A percentile compares a stretch with the other conserved stretches of the same genome.
These are phyloP conservation scores for Neurospora hispaniola DNA, from an alignment of 495 filamentous ascomycete species.

Conservation along the genomic window DNA sequence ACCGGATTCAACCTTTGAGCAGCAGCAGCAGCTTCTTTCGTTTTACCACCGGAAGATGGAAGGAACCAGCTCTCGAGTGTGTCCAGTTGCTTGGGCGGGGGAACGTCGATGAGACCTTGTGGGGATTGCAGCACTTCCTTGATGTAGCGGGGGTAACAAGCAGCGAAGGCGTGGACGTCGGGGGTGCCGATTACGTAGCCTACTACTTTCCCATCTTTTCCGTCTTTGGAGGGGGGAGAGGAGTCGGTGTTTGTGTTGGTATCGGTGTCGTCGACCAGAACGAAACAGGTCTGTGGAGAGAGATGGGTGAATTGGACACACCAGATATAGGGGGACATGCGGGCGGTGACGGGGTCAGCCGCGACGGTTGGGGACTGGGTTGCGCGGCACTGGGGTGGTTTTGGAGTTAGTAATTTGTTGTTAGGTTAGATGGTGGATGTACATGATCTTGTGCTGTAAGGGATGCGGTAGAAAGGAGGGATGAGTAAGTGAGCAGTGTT, in stretches of 20 bases:
- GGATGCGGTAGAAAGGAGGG: not conserved
- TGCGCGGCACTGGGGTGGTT: conserved; percentile 22
- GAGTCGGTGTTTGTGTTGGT: conserved; percentile 6
- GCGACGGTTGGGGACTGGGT: conserved; percentile 28
- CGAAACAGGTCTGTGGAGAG: conserved; percentile 24
- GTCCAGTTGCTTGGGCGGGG: conserved; percentile 13
- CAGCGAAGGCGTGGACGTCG: conserved; percentile 22
- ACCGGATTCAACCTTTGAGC: conserved; percentile 16
- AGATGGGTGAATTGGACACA: conserved; percentile 33
- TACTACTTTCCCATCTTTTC: conserved; percentile 10
- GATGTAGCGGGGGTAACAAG: conserved; percentile 21
- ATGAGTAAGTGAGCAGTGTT: not conserved
- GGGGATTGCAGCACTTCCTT: conserved; percentile 14
- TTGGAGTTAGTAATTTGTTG: not conserved
- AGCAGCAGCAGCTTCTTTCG: not conserved
- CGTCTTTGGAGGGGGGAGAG: not conserved
- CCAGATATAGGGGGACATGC: conserved; percentile 34
- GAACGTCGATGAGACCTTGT: conserved; percentile 13
- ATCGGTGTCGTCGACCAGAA: conserved; percentile 32
- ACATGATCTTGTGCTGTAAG: not conserved
- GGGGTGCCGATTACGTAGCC: conserved; percentile 33
- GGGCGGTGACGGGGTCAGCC: conserved; percentile 11
- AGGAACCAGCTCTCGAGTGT: conserved; percentile 12
- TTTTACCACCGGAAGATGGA: not conserved
- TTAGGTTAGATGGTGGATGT: not conserved